Evolutionary conservation across 2,329 filamentous ascomycete species (phyloP).

Genomic region (Teratosphaeriaceae sp.): DNA sequence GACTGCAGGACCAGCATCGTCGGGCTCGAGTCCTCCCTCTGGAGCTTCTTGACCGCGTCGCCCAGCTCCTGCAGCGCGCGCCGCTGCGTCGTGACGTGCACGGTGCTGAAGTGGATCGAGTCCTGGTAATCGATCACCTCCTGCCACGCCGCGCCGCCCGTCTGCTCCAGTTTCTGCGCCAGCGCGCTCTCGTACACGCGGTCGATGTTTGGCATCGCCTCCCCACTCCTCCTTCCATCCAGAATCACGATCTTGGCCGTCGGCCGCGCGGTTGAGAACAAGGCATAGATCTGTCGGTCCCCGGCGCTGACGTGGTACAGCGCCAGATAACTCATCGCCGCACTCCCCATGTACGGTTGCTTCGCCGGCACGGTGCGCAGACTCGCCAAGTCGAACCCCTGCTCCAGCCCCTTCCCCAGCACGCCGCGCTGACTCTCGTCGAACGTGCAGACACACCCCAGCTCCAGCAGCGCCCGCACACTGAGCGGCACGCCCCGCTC

Average conservation of each 20-base stretch:
- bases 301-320: slow-evolving; percentile 88
- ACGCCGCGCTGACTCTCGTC: slow-evolving; percentile 87
- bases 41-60: slow-evolving; percentile 84
- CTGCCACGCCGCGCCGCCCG: slow-evolving; percentile 65
- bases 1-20: slow-evolving; percentile 87
- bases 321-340: slow-evolving; percentile 72
- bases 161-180: slow-evolving; percentile 57
- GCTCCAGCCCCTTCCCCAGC: slow-evolving; percentile 83
- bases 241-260: slow-evolving; percentile 86
- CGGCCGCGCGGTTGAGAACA: slow-evolving; percentile 77
- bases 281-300: slow-evolving; percentile 84
- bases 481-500: slow-evolving; percentile 87
- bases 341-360: slow-evolving; percentile 67
- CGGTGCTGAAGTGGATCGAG: slow-evolving; percentile 75
- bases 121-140: slow-evolving; percentile 83
- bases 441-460: slow-evolving; percentile 89
- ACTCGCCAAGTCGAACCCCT: slow-evolving; percentile 80
- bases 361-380: slow-evolving; percentile 63
- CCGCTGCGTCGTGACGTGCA: slow-evolving; percentile 79
- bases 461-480: slow-evolving; percentile 76
- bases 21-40: slow-evolving; percentile 73
- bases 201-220: slow-evolving; percentile 83
- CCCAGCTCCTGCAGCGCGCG: slow-evolving; percentile 85
- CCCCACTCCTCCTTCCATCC: slow-evolving; percentile 70
- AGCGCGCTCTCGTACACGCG: slow-evolving; percentile 80